Base-by-base conservation (phyloP, 495 filamentous ascomycete species). In the Tetracladium marchalianum region DNA sequence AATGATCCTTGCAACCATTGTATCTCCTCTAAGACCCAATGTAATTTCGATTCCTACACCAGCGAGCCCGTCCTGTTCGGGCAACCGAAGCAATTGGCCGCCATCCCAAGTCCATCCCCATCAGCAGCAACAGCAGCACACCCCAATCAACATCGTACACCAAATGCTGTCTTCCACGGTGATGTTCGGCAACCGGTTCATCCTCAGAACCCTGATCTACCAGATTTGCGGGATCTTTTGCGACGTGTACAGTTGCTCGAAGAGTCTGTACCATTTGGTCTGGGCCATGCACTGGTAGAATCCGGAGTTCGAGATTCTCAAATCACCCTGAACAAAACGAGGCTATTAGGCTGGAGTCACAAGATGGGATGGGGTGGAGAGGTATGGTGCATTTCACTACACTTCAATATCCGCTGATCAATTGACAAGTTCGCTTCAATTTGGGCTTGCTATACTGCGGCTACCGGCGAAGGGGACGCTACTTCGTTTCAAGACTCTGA, bases 1-100 rank as follows among this genome's bases (percentile, higher is more conserved):
- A 66, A 64, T 36, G 53, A 67, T 32, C 75, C 72, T 7, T 78
- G 73, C 51, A 57, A 61, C 13, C 71, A 69, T 44, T 77, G 75
- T 50, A 59, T 72, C 40, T 62, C 62, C 51, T 68, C 65, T 38
- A 63, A 62, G 55, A 66, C 58, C 19, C 60, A 64, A 17, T 62
- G 61, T 37, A 47, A 16, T 5, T 62, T 47, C 31, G 53, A 50
- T 27, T 27, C 22, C 22, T 3, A 27, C 22, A 27, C 3, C 22
- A 27, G 3, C 7, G 22, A 27, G 7, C 22, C 3, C 22, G 22
- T 27, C 22, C 22, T 27, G 22, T 27, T 27, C 7, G 3, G 22
- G 22, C 22, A 27, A 27, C 22, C 3, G 22, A 3, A 3, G 22
- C 22, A 27, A 27, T 27, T 27, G 22, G 22, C 3, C 22, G 3